Percentiles rank a stretch among this genome's conserved stretches.
Evolutionary conservation across 805 yeast species (phyloP).

Genomic region (Metschnikowia aberdeeniae): DNA sequence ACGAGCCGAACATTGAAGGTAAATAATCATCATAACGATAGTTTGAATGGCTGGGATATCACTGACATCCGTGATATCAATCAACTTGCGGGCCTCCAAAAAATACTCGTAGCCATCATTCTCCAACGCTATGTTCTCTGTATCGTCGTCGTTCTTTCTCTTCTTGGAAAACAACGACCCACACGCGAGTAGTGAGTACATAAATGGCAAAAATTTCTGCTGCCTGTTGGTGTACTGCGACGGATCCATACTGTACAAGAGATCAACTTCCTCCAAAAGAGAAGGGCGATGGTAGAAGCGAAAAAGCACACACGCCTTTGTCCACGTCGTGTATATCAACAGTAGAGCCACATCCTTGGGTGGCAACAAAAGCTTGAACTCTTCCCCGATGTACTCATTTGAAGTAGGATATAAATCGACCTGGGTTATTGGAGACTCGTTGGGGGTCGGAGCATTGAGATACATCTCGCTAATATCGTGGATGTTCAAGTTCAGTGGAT

Average conservation of each 20-base stretch:
- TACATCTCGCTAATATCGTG: conserved; percentile 28
- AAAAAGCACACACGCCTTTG: conserved; percentile 78
- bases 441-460: conserved; percentile 25
- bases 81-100: conserved; percentile 70
- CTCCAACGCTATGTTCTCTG: conserved; percentile 41
- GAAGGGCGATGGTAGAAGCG: conserved; percentile 85
- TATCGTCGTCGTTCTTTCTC: conserved; percentile 4
- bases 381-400: conserved; percentile 35
- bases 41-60: conserved; percentile 83
- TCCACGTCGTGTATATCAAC: conserved; percentile 75
- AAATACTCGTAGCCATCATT: conserved; percentile 81
- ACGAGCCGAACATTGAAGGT: conserved; percentile 84
- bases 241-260: conserved; percentile 73
- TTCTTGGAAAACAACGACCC: conserved; percentile 70
- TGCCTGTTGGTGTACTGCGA: conserved; percentile 67
- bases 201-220: conserved; percentile 69
- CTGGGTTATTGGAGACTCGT: conserved; percentile 7
- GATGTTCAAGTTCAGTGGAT: conserved; percentile 17
- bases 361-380: conserved; percentile 67
- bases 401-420: conserved; percentile 12
- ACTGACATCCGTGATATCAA: conserved; percentile 80
- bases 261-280: conserved; percentile 66
- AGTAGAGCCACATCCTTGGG: conserved; percentile 68
- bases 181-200: conserved; percentile 84
- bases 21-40: conserved; percentile 78